Evolutionary conservation across 148 eudicot species (phyloP).

Genomic region (Rhododendron kiyosumense): DNA sequence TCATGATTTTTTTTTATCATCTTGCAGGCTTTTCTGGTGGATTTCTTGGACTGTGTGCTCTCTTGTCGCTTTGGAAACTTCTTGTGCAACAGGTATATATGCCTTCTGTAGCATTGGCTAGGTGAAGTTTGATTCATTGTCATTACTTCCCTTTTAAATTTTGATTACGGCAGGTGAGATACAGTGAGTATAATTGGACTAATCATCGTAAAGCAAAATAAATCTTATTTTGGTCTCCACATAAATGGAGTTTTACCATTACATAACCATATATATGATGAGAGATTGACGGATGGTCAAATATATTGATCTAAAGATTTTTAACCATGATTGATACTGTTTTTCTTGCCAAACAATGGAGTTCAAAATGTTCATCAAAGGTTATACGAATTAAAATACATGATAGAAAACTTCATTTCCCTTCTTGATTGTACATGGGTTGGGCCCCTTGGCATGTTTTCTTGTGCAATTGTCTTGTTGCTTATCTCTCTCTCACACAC

Average conservation of each 20-base stretch:
- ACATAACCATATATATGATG: neutral
- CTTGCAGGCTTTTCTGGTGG: slow-evolving; percentile 76
- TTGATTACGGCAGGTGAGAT: neutral
- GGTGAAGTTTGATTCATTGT: neutral
- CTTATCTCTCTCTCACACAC: neutral
- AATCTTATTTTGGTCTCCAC: neutral
- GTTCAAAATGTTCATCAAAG: neutral
- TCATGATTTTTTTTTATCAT: neutral
- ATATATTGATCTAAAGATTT: neutral
- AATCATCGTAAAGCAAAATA: neutral
- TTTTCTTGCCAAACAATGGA: neutral
- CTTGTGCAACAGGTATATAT: slow-evolving; percentile 81
- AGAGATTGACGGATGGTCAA: neutral
- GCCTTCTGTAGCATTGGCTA: neutral
- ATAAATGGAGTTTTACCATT: neutral
- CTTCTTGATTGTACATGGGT: neutral
- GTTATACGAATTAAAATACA: neutral
- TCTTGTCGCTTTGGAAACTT: slow-evolving; percentile 97
- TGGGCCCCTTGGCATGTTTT: neutral
- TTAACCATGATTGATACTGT: neutral
- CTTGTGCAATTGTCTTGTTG: neutral
- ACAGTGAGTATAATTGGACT: neutral
- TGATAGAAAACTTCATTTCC: neutral
- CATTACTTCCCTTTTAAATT: neutral
- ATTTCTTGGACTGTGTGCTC: slow-evolving; percentile 76